Evolutionary conservation across 2,329 filamentous ascomycete genomes (phyloP).

Genomic region (Achaetomium macrosporum): DNA sequence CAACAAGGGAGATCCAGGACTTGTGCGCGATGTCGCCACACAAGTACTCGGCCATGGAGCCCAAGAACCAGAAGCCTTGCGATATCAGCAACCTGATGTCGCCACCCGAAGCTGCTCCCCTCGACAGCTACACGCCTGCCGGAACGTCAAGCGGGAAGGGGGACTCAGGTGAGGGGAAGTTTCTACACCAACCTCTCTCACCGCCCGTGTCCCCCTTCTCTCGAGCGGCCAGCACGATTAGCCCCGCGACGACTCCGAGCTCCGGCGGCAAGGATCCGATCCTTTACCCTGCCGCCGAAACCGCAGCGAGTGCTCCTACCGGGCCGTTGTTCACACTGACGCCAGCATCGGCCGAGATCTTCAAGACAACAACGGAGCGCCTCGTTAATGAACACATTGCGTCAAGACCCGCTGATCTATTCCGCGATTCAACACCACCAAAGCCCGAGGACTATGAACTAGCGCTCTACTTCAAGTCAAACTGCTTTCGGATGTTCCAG

Average conservation of each 20-base stretch:
- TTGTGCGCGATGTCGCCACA: neutral
- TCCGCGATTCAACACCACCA: slow-evolving; percentile 42
- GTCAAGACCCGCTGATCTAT: slow-evolving; percentile 38
- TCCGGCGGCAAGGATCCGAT: slow-evolving; percentile 47
- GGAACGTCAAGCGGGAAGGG: slow-evolving; percentile 23
- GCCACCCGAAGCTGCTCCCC: slow-evolving; percentile 49
- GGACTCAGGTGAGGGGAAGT: slow-evolving; percentile 29
- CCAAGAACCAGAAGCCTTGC: slow-evolving; percentile 35
- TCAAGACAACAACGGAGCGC: slow-evolving; percentile 32
- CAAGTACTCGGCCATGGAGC: slow-evolving; percentile 2
- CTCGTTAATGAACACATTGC: slow-evolving; percentile 48
- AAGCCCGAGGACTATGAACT: slow-evolving; percentile 49
- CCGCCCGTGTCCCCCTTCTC: slow-evolving; percentile 53
- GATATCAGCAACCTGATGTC: slow-evolving; percentile 56
- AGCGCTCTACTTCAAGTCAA: slow-evolving; percentile 46
- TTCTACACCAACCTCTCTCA: slow-evolving; percentile 44
- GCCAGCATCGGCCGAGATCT: slow-evolving; percentile 35
- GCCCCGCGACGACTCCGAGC: slow-evolving; percentile 23
- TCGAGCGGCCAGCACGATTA: slow-evolving; percentile 33
- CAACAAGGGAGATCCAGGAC: slow-evolving; percentile 16
- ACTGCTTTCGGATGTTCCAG: slow-evolving; percentile 43
- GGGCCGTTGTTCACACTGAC: slow-evolving; percentile 45
- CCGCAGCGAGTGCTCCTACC: slow-evolving; percentile 37
- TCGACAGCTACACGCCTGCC: slow-evolving; percentile 45
- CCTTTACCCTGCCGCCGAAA: slow-evolving; percentile 47